Percentiles rank a stretch among this genome's conserved stretches.
Evolutionary conservation across 192 early-diverging fungal species (phyloP).

Genomic region (Backusella tuberculispora): DNA sequence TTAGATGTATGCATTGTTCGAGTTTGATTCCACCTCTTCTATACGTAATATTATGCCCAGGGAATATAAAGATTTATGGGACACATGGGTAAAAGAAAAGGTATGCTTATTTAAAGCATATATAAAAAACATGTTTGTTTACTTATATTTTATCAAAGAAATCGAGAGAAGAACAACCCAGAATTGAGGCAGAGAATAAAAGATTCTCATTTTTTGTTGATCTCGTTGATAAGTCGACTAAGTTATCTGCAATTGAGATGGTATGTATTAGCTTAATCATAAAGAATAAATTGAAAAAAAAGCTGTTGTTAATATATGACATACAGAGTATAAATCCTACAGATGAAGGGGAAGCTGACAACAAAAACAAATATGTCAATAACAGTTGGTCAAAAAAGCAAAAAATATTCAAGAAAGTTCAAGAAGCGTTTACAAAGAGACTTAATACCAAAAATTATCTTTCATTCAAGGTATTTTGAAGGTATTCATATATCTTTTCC

Average conservation of each 20-base stretch:
- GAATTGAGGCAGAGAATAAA: constrained; percentile 21
- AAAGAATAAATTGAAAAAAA: too few species aligned
- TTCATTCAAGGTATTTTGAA: constrained; percentile 21
- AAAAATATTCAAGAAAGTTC: constrained; percentile 7
- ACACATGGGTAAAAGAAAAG: constrained; percentile 30
- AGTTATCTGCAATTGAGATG: not conserved
- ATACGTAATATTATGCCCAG: constrained; percentile 19
- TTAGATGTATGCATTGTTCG: constrained; percentile 31
- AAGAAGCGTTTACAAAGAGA: constrained; percentile 9
- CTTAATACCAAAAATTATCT: constrained; percentile 11
- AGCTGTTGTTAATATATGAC: too few species aligned
- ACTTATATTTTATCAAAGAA: constrained; percentile 13
- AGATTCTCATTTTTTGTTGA: constrained; percentile 27
- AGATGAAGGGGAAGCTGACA: not conserved
- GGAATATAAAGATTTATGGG: constrained; percentile 32
- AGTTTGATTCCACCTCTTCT: constrained; percentile 2
- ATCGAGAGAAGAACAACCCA: constrained; percentile 9
- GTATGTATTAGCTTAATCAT: not conserved
- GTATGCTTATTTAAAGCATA: constrained; percentile 1
- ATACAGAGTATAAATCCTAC: not conserved
- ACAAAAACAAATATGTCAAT: not conserved
- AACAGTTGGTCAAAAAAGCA: not conserved
- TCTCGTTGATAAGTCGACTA: constrained; percentile 9
- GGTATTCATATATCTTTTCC: not conserved
- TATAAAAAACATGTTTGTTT: not conserved